phyloP scores from a whole-genome alignment of 2,329 filamentous ascomycete species.

The Atkinsonella hypoxylon region DNA sequence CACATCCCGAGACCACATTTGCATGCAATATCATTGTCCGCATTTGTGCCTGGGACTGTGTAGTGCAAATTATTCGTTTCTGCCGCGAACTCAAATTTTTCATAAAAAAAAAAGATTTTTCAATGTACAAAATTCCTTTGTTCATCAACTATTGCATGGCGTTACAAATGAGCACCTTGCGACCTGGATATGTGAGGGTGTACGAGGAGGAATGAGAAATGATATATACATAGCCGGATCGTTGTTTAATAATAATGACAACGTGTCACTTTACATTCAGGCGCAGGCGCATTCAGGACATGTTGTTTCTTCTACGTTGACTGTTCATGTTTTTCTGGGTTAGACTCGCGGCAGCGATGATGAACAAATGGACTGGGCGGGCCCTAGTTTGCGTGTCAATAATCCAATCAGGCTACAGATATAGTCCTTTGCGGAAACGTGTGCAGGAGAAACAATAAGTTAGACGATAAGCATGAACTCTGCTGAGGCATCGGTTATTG shows the following conservation, averaged over 20 bases:
- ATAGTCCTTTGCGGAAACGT: background rate
- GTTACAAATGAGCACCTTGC: background rate
- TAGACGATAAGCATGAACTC: no score
- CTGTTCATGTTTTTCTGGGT: background rate
- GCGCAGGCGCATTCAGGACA: background rate
- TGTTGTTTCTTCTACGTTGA: background rate
- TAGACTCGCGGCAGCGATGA: background rate
- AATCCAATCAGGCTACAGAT: background rate
- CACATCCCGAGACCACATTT: no score
- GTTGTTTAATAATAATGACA: conserved; percentile 1
- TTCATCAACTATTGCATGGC: conserved; percentile 1
- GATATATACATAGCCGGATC: background rate
- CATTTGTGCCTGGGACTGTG: background rate
- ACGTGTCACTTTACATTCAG: background rate
- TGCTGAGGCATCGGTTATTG: no score
- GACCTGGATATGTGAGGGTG: background rate
- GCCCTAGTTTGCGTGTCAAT: background rate
- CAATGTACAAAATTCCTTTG: background rate
- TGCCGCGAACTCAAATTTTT: background rate
- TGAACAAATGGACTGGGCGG: background rate
- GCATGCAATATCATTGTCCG: background rate
- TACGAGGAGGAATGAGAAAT: background rate
- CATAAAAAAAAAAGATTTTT: background rate
- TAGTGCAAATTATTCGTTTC: background rate
- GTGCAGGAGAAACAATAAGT: background rate